Evolutionary conservation across 306 rosid species (phyloP).

Genomic region (Acmispon strigosus): DNA sequence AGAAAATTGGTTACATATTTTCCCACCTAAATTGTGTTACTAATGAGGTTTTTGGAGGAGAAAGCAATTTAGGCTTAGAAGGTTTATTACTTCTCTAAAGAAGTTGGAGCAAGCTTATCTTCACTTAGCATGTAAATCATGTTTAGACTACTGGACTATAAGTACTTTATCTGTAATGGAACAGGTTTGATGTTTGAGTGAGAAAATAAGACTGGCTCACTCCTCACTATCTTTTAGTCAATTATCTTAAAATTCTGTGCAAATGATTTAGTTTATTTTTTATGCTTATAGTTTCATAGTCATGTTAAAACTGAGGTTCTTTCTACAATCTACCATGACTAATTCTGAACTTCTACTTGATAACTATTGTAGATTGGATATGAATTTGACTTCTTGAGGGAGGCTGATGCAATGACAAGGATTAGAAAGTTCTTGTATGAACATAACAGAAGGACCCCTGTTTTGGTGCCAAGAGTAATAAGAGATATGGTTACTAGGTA

Average conservation of each 20-base stretch:
- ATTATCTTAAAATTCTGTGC: not conserved
- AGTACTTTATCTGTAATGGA: not conserved
- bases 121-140: not conserved
- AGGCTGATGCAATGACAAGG: conserved; percentile 73
- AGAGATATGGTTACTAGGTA: conserved; percentile 73
- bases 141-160: not conserved
- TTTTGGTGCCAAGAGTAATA: conserved; percentile 72
- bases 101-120: not conserved
- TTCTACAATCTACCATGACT: conserved; percentile 11
- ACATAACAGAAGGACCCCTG: conserved; percentile 69
- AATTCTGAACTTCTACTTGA: conserved; percentile 24
- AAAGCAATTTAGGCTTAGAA: not conserved
- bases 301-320: conserved; percentile 13
- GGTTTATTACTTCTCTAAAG: not conserved
- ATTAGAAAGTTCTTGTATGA: conserved; percentile 59
- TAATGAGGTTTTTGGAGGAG: not conserved
- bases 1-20: not conserved
- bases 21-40: not conserved
- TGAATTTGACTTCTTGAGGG: conserved; percentile 91
- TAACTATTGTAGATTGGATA: conserved; percentile 74
- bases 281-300: not conserved
- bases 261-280: conserved; percentile 7
- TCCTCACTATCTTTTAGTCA: not conserved
- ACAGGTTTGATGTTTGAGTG: not conserved
- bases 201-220: conserved; percentile 5